Percentiles rank a stretch among this genome's conserved stretches.
phyloP scores from a whole-genome alignment of 1,139 yeast genomes.

The Yamadazyma taylorii region DNA sequence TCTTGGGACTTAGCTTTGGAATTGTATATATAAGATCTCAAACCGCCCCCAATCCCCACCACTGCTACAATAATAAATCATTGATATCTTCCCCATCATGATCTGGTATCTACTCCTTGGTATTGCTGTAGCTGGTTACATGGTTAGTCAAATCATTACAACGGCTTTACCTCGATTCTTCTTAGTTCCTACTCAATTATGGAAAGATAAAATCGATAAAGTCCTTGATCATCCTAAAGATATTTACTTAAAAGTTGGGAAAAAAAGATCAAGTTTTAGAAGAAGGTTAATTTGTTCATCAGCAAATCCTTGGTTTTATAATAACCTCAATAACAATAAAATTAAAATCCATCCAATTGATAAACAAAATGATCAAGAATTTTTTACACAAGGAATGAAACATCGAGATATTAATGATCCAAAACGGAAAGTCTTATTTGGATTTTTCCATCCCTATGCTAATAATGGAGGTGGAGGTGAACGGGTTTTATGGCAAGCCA shows the following conservation, averaged over 20 bases:
- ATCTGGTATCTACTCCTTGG: slow-evolving; percentile 3
- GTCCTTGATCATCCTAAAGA: slow-evolving; percentile 37
- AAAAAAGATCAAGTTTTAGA: slow-evolving; percentile 47
- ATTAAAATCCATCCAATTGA: slow-evolving; percentile 37
- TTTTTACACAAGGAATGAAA: slow-evolving; percentile 30
- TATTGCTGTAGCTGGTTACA: slow-evolving; percentile 10
- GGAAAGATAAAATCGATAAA: slow-evolving; percentile 38
- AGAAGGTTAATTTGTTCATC: slow-evolving; percentile 56
- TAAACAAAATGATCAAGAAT: slow-evolving; percentile 19
- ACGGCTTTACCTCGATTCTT: slow-evolving; percentile 38
- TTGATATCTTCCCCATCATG: slow-evolving; percentile 4
- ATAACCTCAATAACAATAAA: slow-evolving; percentile 43
- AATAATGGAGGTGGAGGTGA: slow-evolving; percentile 99
- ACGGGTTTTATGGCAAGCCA: slow-evolving; percentile 93
- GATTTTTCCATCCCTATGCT: slow-evolving; percentile 94
- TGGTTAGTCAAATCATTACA: slow-evolving; percentile 16
- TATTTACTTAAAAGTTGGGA: slow-evolving; percentile 37
- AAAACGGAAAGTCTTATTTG: slow-evolving; percentile 53
- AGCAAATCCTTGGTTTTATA: slow-evolving; percentile 46
- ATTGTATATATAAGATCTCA: too few relatives aligned
- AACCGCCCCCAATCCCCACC: too few relatives aligned
- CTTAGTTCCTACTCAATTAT: slow-evolving; percentile 45
- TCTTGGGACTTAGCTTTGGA: too few relatives aligned
- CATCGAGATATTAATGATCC: slow-evolving; percentile 40
- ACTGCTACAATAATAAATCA: too few relatives aligned